Evolutionary conservation across 345 rosid genomes (phyloP).

Genomic region (Passiflora organensis): DNA sequence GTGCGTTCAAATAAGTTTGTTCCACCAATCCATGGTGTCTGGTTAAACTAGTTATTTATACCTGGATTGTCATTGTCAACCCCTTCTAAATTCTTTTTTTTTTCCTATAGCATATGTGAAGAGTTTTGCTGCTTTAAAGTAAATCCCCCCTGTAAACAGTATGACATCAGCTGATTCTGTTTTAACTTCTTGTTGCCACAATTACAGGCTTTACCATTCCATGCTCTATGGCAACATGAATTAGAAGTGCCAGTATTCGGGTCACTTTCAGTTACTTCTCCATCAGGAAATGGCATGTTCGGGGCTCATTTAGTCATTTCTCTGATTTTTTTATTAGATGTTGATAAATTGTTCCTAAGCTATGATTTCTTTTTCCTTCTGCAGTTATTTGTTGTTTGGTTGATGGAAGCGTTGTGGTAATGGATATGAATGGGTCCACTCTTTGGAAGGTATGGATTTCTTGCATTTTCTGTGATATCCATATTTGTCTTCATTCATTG

Average conservation of each 20-base stretch:
- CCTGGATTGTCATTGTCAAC: too few species aligned
- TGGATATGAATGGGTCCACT: constrained; percentile 53
- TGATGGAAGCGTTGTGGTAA: constrained; percentile 64
- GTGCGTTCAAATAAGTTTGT: constrained; percentile 27
- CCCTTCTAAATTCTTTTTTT: background rate
- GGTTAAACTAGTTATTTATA: too few species aligned
- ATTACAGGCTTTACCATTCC: constrained; percentile 64
- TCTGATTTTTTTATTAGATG: background rate
- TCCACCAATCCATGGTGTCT: too few species aligned
- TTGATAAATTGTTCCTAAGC: background rate
- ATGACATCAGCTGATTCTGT: background rate
- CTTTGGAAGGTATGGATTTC: constrained; percentile 64
- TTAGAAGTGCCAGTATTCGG: constrained; percentile 80
- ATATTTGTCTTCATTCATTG: background rate
- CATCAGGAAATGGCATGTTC: constrained; percentile 44
- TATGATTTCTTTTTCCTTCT: constrained; percentile 7
- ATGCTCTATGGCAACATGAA: constrained; percentile 62
- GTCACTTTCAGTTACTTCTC: constrained; percentile 51
- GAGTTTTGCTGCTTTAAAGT: background rate
- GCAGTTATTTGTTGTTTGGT: constrained; percentile 93
- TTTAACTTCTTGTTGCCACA: constrained; percentile 9
- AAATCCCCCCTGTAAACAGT: background rate
- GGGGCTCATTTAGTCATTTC: background rate
- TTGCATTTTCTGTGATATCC: background rate
- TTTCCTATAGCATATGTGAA: background rate